Base-by-base conservation (phyloP, 805 yeast genomes). In the Zygotorulaspora chibaensis region DNA sequence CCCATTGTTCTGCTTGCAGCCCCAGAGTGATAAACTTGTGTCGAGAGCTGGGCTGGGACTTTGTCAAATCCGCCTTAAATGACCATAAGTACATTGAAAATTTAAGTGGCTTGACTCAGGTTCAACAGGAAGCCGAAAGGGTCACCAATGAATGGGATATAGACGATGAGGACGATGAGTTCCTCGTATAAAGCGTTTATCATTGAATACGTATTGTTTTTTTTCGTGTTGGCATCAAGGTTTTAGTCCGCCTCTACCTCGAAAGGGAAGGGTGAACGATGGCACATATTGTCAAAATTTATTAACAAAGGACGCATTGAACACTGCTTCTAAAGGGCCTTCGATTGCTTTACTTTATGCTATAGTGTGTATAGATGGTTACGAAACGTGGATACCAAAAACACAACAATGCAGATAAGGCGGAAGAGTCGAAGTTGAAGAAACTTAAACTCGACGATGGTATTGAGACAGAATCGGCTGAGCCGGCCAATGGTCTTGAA, bases 1-100 rank as follows among this genome's bases (percentile, higher is more conserved):
- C 74, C 31, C 72, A 78, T 55, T 93, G 99, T 64, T 83, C 97
- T 0, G 99, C 90, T 0, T 93, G 99, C 57, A 86, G 96, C 1
- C 52, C 66, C 0, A 55, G 70, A 0, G 83, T 93, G 1, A 55
- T 86, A 0, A 65, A 71, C 2, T 73, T 69, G 8, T 88, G 74
- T 66, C 48, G 63, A 17, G 51, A 59, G 1, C 64, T 70, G 0
- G 88, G 87, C 0, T 93, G 98, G 98, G 80, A 77, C 3, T 91
- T 91, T 70, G 87, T 93, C 3, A 71, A 73, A 54, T 59, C 61
- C 11, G 91, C 96, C 10, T 69, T 95, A 43, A 72, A 81, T 48
- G 81, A 86, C 52, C 67, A 82, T 0, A 72, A 70, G 15, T 84
- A 79, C 55, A 72, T 95, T 31, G 96, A 89, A 53, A 79, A 79